Conservation (phyloP, 345 rosid species). For the Trapa bicornis region DNA sequence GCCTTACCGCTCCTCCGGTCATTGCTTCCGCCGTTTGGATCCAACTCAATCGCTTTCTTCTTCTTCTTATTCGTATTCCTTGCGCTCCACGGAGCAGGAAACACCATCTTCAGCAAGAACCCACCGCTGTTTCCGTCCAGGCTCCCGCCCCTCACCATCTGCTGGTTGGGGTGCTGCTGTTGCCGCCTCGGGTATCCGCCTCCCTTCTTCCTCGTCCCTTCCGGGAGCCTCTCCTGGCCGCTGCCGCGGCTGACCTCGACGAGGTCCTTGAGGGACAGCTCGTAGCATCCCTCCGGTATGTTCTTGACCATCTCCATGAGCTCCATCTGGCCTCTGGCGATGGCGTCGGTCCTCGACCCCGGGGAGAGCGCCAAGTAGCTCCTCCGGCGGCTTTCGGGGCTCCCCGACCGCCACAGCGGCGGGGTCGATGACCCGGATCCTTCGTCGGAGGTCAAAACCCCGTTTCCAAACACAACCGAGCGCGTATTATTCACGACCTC, state of each 20-base stretch:
- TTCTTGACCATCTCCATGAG: constrained; percentile 84
- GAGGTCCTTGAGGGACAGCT: constrained; percentile 70
- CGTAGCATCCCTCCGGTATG: constrained; percentile 88
- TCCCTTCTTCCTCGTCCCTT: constrained; percentile 10
- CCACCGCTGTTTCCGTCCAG: constrained; percentile 26
- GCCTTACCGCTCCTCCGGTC: constrained; percentile 20
- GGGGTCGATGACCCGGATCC: constrained; percentile 50
- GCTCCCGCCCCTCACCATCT: constrained; percentile 27
- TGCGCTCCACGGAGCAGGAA: constrained; percentile 40
- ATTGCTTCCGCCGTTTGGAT: constrained; percentile 11
- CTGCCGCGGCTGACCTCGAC: constrained; percentile 31
- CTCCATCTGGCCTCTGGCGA: constrained; percentile 84
- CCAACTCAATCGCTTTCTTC: not conserved
- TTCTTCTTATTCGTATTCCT: constrained; percentile 33
- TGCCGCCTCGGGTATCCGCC: not conserved
- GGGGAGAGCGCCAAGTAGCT: constrained; percentile 58
- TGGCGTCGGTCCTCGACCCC: constrained; percentile 52
- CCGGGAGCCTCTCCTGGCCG: not conserved
- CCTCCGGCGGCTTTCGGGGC: constrained; percentile 29
- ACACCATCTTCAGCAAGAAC: constrained; percentile 60
- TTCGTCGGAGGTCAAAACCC: not conserved
- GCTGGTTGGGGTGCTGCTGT: not conserved
- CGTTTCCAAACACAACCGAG: constrained; percentile 6
- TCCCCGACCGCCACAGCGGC: constrained; percentile 47
- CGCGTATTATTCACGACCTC: constrained; percentile 2